Evolutionary conservation across 331 rosid species (phyloP).

Genomic region (Malus hybrid): DNA sequence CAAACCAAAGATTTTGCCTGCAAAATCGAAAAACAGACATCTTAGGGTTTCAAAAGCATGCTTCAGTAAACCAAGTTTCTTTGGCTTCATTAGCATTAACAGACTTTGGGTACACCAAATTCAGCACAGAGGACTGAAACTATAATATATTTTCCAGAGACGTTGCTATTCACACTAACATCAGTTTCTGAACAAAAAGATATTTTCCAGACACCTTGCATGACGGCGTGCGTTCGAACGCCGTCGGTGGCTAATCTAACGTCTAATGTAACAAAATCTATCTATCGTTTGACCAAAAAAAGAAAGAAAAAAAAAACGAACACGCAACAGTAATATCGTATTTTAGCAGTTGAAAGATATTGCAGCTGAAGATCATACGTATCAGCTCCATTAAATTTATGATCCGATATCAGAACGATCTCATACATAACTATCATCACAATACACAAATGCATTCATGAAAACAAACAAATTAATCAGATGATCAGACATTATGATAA

Average conservation of each 20-base stretch:
- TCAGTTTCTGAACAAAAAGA: too few relatives aligned
- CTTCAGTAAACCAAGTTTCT: neutral
- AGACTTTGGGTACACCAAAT: neutral
- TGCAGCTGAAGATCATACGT: neutral
- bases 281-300: too few relatives aligned
- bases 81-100: neutral
- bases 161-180: too few relatives aligned
- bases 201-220: too few relatives aligned
- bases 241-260: too few relatives aligned
- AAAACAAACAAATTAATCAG: neutral
- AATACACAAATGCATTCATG: neutral
- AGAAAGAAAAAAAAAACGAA: too few relatives aligned
- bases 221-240: too few relatives aligned
- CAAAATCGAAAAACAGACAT: neutral
- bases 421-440: neutral
- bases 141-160: too few relatives aligned
- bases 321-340: neutral
- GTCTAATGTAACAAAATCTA: too few relatives aligned
- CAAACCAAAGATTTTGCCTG: conserved; percentile 24
- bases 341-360: neutral
- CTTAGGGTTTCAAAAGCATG: neutral
- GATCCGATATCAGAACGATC: neutral
- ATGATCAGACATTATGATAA: neutral
- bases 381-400: conserved; percentile 20
- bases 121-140: too few relatives aligned